phyloP scores from a whole-genome alignment of 495 filamentous ascomycete genomes.

The Parathielavia appendiculata region DNA sequence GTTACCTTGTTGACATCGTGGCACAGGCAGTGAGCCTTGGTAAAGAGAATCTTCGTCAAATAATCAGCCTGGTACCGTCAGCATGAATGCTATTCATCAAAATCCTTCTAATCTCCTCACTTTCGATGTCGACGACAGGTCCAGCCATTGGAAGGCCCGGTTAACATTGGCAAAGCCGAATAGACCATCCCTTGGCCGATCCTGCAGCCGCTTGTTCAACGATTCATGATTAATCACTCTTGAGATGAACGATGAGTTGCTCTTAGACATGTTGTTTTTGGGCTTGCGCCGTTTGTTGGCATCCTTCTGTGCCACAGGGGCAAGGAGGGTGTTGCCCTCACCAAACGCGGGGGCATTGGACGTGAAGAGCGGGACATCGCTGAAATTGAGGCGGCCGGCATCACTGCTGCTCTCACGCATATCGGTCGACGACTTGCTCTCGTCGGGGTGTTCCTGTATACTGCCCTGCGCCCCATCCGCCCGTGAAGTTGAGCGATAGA shows the following conservation, averaged over 20 bases:
- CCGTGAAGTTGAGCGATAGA: constrained; percentile 42
- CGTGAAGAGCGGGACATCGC: constrained; percentile 33
- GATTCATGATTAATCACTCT: constrained; percentile 87
- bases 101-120: constrained; percentile 24
- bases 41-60: constrained; percentile 91
- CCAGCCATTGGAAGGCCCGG: constrained; percentile 74
- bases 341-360: constrained; percentile 67
- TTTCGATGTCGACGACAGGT: constrained; percentile 54
- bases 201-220: constrained; percentile 68
- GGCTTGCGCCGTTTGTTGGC: constrained; percentile 77
- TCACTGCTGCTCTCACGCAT: constrained; percentile 45
- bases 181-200: constrained; percentile 69
- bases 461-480: constrained; percentile 44
- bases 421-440: constrained; percentile 58
- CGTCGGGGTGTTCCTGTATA: constrained; percentile 56
- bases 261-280: constrained; percentile 96
- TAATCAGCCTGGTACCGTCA: constrained; percentile 61
- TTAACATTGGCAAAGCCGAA: constrained; percentile 95
- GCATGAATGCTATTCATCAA: constrained; percentile 8
- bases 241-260: constrained; percentile 94
- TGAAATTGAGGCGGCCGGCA: constrained; percentile 35
- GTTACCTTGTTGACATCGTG: constrained; percentile 88
- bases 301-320: constrained; percentile 61
- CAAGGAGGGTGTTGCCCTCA: constrained; percentile 74
- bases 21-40: constrained; percentile 89